Conservation (phyloP, 176 grass and related monocot genomes). For the Stipa capillata region DNA sequence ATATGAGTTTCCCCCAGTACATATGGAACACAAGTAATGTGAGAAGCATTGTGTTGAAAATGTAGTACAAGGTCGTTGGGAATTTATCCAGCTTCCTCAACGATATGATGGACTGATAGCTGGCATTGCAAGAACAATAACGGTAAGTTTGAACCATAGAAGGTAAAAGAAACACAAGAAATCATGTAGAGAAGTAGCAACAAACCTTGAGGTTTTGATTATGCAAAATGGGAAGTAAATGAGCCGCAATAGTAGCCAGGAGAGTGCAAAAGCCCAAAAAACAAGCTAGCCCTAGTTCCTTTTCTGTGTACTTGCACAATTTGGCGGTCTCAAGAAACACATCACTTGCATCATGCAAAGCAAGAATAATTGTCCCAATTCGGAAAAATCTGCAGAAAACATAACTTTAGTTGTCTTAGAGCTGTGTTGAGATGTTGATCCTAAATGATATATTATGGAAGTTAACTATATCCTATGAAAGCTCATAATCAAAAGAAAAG, state of each 20-base stretch:
- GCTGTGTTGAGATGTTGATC: neutral
- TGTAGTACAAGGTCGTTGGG: slow-evolving; percentile 76
- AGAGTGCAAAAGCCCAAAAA: slow-evolving; percentile 85
- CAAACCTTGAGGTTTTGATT: slow-evolving; percentile 90
- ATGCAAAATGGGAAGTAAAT: slow-evolving; percentile 99
- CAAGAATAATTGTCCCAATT: slow-evolving; percentile 74
- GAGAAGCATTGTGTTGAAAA: slow-evolving; percentile 97
- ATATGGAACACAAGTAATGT: slow-evolving; percentile 91
- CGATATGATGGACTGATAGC: slow-evolving; percentile 44
- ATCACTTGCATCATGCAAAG: slow-evolving; percentile 89
- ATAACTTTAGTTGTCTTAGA: neutral
- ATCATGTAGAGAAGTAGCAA: slow-evolving; percentile 9
- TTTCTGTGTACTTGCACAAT: slow-evolving; percentile 95
- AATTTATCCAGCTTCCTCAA: slow-evolving; percentile 46
- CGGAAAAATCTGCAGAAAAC: slow-evolving; percentile 57
- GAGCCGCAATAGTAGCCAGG: slow-evolving; percentile 78
- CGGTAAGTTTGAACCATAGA: neutral
- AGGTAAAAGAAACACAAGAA: neutral
- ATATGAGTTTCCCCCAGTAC: slow-evolving; percentile 98
- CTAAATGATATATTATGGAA: neutral
- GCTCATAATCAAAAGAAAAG: neutral
- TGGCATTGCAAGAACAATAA: slow-evolving; percentile 42
- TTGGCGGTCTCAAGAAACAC: slow-evolving; percentile 98
- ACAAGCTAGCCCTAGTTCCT: slow-evolving; percentile 80
- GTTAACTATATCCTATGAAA: neutral